phyloP scores from a whole-genome alignment of 2,329 filamentous ascomycete species.

The Aspergillus ustus region DNA sequence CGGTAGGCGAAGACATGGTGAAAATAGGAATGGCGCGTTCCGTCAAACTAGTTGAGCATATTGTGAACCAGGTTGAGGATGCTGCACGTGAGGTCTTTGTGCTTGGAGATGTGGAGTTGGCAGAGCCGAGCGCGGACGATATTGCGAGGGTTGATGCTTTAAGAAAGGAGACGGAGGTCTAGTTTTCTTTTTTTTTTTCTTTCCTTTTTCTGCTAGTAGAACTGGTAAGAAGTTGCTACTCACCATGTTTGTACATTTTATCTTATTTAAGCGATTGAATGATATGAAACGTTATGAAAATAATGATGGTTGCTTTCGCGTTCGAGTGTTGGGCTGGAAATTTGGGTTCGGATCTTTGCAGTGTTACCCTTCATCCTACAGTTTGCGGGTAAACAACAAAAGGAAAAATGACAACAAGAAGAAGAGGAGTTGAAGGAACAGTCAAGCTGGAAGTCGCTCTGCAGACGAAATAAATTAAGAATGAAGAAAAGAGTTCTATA shows the following conservation, averaged over 20 bases:
- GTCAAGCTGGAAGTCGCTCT: too few species aligned
- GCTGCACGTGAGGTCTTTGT: conserved; percentile 35
- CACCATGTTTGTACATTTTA: background rate
- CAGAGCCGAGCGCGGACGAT: conserved; percentile 35
- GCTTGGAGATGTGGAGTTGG: conserved; percentile 31
- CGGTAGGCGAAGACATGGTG: conserved; percentile 41
- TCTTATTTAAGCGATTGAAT: background rate
- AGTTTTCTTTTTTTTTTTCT: background rate
- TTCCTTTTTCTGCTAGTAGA: background rate
- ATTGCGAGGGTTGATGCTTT: conserved; percentile 33
- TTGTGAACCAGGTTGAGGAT: conserved; percentile 43
- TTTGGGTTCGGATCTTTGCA: background rate
- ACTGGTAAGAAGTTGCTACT: background rate
- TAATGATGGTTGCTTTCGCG: background rate
- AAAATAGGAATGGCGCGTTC: conserved; percentile 41
- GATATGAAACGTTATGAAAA: background rate
- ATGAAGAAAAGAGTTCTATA: too few species aligned
- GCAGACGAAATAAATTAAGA: too few species aligned
- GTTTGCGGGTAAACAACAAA: background rate
- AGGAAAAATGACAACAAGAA: background rate
- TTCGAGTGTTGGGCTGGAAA: background rate
- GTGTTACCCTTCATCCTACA: background rate
- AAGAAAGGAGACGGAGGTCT: conserved; percentile 29
- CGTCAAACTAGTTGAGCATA: conserved; percentile 38
- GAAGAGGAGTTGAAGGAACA: background rate